Evolutionary conservation across 768 basidiomycete species (phyloP).

Genomic region (Leucocoprinus birnbaumii): DNA sequence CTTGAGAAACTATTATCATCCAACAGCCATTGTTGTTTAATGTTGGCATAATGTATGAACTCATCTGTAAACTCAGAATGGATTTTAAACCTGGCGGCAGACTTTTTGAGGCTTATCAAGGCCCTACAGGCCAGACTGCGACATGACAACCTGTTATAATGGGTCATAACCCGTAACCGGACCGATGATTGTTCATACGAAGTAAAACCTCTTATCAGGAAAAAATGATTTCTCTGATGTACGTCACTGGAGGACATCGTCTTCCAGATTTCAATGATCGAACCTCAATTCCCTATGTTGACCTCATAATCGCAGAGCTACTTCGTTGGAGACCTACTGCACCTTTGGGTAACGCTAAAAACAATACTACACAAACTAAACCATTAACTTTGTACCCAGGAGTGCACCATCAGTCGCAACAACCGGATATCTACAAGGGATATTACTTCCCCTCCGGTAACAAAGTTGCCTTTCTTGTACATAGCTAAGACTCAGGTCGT

Average conservation of each 20-base stretch:
- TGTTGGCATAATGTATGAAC: too few relatives aligned
- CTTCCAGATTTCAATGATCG: constrained; percentile 15
- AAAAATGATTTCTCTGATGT: too few relatives aligned
- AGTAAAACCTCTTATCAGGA: too few relatives aligned
- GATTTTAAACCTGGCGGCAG: too few relatives aligned
- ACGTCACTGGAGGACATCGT: constrained; percentile 29
- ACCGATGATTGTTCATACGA: too few relatives aligned
- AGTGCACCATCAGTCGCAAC: constrained; percentile 29
- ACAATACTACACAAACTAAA: background rate
- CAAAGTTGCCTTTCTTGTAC: background rate
- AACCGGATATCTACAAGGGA: constrained; percentile 30
- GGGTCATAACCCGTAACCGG: too few relatives aligned
- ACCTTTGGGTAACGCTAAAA: constrained; percentile 28
- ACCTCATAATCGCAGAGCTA: constrained; percentile 40
- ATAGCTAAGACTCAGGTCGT: background rate
- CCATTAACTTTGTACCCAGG: constrained; percentile 16
- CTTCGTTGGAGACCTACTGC: constrained; percentile 36
- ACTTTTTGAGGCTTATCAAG: too few relatives aligned
- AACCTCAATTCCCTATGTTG: constrained; percentile 20
- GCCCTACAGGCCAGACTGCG: too few relatives aligned
- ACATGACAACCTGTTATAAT: too few relatives aligned
- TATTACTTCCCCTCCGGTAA: constrained; percentile 23
- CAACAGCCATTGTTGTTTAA: too few relatives aligned
- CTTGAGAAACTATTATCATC: too few relatives aligned
- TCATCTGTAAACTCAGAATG: too few relatives aligned